Base-by-base conservation (phyloP, 768 basidiomycete species). In the Psilocybe cubensis region DNA sequence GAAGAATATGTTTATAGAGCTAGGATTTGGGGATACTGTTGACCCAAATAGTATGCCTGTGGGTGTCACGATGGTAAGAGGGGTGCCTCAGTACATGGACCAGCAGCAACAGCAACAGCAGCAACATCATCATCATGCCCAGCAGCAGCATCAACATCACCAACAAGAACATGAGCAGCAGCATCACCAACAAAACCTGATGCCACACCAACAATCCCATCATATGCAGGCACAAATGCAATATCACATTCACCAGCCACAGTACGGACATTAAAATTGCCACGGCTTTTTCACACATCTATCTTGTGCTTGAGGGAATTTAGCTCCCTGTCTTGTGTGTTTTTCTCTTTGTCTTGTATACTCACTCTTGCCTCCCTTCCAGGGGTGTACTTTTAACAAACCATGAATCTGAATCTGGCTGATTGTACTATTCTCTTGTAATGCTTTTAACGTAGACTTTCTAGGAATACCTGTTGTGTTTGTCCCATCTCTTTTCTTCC, bases 1-100 rank as follows among this genome's bases (percentile, higher is more conserved):
- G 79, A 83, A 83, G 62, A 83, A 83, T 57, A 91, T 92, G 88
- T 84, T 89, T 62, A 72, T 86, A 43, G 88, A 91, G 61, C 80
- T 90, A 14, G 89, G 89, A 20, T 87, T 86, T 61, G 85, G 85
- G 18, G 85, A 79, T 40, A 75, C 76, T 52, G 71, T 65, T 24
- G 73, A 81, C 42, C 64, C 69, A 6, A 62, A 68, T 42, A 58
- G 52, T 45, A 52, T 68, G 46, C 67, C 70, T 18, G 49, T 62
- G 35, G 65, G 67, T 11, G 60, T 59, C 23, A 63, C 53, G 42
- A 63, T 69, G 12, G 52, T 59, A 25, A 67, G 65, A 44, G 58
- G 59, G 20, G 57, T 68, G 41, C 58, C 47, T n/a, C 67, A 67
- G 21, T 72, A 72, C 50, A 48, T 71, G 44, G 72, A 72, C n/a